A percentile compares a stretch with the other conserved stretches of the same genome.
These are phyloP conservation scores for Schizosaccharomyces pombe DNA, from an alignment of 805 yeast genomes.

Conservation along the genomic window ASM294v3 CU329670.1:4152001-4152500, in stretches of 20 bases:
- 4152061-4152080: conserved; percentile 48
- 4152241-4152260: conserved; percentile 62
- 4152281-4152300: conserved; percentile 57
- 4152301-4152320: conserved; percentile 66
- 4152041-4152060: conserved; percentile 34
- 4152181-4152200: neutral
- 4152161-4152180: neutral
- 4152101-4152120: conserved; percentile 43
- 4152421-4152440: neutral
- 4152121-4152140: conserved; percentile 38
- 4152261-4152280: conserved; percentile 75
- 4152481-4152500: neutral
- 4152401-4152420: neutral
- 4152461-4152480: neutral
- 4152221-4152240: conserved; percentile 9
- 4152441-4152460: neutral
- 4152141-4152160: conserved; percentile 14
- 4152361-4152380: neutral
- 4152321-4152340: conserved; percentile 50
- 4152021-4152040: neutral
- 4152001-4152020: neutral
- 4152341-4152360: conserved; percentile 16
- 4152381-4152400: neutral
- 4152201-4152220: conserved; percentile 4
- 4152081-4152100: conserved; percentile 39